These are phyloP conservation scores for Epipyxis sp. DNA, from an alignment of 108 stramenopile genomes.

Conservation along the genomic window DNA sequence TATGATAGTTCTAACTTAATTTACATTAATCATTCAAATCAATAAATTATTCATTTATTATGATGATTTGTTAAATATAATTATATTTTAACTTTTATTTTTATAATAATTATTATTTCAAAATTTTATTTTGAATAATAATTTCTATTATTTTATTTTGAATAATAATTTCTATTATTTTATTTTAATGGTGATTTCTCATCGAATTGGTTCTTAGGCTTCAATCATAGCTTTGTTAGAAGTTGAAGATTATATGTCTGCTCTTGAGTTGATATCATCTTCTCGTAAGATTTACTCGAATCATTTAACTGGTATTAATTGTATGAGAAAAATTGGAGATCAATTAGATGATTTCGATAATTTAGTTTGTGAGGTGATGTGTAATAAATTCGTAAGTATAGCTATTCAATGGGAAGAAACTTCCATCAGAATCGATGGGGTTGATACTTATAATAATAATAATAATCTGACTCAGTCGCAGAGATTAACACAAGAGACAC, in stretches of 20 bases:
- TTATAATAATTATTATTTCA: too few species aligned
- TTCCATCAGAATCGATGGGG: not conserved
- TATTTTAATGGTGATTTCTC: too few species aligned
- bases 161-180: too few species aligned
- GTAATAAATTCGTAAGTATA: not conserved
- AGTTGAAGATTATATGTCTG: constrained; percentile 15
- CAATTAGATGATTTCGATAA: not conserved
- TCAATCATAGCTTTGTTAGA: constrained; percentile 8
- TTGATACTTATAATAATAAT: not conserved
- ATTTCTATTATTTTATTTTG: too few species aligned
- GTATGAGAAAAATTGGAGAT: not conserved
- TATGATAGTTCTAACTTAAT: too few species aligned
- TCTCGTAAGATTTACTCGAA: not conserved
- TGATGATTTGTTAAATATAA: too few species aligned
- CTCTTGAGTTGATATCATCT: not conserved
- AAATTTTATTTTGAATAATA: too few species aligned
- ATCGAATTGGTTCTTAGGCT: too few species aligned
- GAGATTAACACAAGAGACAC: not conserved
- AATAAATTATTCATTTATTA: too few species aligned
- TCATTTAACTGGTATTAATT: not conserved
- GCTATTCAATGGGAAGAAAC: constrained; percentile 16
- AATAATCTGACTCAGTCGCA: not conserved
- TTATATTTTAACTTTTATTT: too few species aligned
- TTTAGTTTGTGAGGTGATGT: not conserved
- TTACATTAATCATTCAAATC: too few species aligned